These are phyloP conservation scores for Pichia sp. DNA, from an alignment of 1,139 yeast genomes.

Conservation along the genomic window DNA sequence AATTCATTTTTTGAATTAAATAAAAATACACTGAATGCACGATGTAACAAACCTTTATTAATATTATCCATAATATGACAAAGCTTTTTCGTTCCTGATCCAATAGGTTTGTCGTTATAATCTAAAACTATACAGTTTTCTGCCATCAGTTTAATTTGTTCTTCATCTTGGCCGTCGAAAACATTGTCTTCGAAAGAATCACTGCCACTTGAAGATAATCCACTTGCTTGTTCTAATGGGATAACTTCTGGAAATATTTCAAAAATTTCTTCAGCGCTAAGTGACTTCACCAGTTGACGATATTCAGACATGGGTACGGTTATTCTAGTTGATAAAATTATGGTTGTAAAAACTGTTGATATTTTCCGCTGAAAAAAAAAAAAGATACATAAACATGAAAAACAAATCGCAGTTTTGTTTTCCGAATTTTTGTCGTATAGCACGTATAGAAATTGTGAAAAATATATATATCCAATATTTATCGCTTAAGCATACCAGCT, in stretches of 20 bases:
- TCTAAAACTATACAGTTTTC: conserved; percentile 93
- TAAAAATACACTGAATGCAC: conserved; percentile 92
- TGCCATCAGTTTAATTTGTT: conserved; percentile 91
- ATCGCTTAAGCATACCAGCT: too few relatives aligned
- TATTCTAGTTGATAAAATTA: neutral
- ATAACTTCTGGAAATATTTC: conserved; percentile 58
- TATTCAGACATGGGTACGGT: conserved; percentile 28
- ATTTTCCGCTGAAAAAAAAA: neutral
- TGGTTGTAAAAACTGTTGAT: neutral
- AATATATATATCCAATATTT: neutral
- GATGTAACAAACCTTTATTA: conserved; percentile 75
- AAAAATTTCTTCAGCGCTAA: conserved; percentile 43
- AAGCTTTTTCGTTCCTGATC: conserved; percentile 89
- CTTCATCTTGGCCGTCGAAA: conserved; percentile 84
- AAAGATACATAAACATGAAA: neutral
- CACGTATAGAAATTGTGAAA: neutral
- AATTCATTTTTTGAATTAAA: conserved; percentile 74
- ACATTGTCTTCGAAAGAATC: conserved; percentile 30
- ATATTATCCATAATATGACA: conserved; percentile 91
- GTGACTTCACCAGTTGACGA: conserved; percentile 45
- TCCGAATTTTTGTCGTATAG: neutral
- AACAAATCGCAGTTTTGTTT: neutral
- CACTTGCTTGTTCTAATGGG: conserved; percentile 44
- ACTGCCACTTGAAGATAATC: conserved; percentile 33
- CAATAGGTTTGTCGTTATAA: conserved; percentile 78